Conservation (phyloP, 345 rosid species). For the Laguncularia racemosa region DNA sequence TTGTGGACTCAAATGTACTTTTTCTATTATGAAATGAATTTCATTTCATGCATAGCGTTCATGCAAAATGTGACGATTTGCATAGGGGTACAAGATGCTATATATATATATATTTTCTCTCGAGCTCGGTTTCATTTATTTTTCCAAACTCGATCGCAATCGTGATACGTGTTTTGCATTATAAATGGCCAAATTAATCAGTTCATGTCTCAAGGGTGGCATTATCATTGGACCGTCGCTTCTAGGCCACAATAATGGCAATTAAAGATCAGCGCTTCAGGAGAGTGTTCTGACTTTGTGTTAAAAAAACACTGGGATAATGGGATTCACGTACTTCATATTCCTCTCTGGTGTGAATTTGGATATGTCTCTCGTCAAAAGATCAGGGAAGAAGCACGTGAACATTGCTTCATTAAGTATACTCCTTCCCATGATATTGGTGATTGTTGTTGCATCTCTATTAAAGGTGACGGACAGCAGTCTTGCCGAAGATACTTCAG, state of each 20-base stretch:
- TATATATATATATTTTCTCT: background rate
- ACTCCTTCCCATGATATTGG: slow-evolving; percentile 16
- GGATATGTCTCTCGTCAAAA: slow-evolving; percentile 30
- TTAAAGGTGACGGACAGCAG: slow-evolving; percentile 20
- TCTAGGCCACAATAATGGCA: slow-evolving; percentile 35
- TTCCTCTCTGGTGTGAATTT: slow-evolving; percentile 48
- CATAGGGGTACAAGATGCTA: no score
- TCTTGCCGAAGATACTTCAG: slow-evolving; percentile 14
- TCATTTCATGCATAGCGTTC: no score
- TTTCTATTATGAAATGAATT: no score
- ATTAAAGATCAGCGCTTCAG: slow-evolving; percentile 28
- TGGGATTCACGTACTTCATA: slow-evolving; percentile 50
- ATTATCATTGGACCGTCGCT: slow-evolving; percentile 69
- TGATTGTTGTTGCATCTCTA: slow-evolving; percentile 4
- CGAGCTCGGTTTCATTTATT: background rate
- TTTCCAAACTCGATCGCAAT: background rate
- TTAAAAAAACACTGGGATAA: slow-evolving; percentile 40
- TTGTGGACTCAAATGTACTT: no score
- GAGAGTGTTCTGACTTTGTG: slow-evolving; percentile 29
- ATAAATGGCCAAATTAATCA: background rate
- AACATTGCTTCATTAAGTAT: slow-evolving; percentile 29
- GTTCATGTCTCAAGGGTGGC: slow-evolving; percentile 48
- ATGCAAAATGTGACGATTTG: no score
- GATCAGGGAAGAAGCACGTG: slow-evolving; percentile 32
- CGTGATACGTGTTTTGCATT: background rate